Percentiles rank a stretch among this genome's conserved stretches.
Evolutionary conservation across 108 stramenopile species (phyloP).

Genomic region (Cyclotella baltica): DNA sequence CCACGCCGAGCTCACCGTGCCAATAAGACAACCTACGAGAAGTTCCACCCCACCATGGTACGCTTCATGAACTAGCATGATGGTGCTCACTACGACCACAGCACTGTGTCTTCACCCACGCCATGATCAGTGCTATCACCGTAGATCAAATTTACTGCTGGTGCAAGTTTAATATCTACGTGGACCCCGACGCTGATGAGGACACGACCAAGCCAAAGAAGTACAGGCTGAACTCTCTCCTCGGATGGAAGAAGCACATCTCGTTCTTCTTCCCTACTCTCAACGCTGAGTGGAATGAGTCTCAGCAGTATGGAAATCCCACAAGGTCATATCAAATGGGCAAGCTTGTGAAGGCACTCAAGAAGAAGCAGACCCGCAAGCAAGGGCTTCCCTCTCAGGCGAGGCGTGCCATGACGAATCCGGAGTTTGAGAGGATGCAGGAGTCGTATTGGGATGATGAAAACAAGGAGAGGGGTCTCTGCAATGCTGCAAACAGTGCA

Average conservation of each 20-base stretch:
- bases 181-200: neutral
- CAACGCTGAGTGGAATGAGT: constrained; percentile 15
- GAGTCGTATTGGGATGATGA: neutral
- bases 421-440: constrained; percentile 18
- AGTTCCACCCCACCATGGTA: neutral
- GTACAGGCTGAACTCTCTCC: constrained; percentile 3
- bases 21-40: too few species aligned
- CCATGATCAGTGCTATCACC: neutral
- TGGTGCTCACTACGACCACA: neutral
- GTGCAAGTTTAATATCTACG: constrained; percentile 12
- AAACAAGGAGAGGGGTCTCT: constrained; percentile 4
- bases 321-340: neutral
- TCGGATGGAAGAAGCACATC: constrained; percentile 15
- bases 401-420: neutral
- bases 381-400: constrained; percentile 9
- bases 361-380: constrained; percentile 9
- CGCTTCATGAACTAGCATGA: neutral
- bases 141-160: neutral
- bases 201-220: neutral
- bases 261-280: constrained; percentile 27
- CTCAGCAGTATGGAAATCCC: constrained; percentile 8
- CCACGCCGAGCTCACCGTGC: too few species aligned
- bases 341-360: constrained; percentile 13
- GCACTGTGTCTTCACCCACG: neutral
- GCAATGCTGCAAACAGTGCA: neutral